phyloP scores from a whole-genome alignment of 257 asterid genomes.

The Agastache rugosa region DNA sequence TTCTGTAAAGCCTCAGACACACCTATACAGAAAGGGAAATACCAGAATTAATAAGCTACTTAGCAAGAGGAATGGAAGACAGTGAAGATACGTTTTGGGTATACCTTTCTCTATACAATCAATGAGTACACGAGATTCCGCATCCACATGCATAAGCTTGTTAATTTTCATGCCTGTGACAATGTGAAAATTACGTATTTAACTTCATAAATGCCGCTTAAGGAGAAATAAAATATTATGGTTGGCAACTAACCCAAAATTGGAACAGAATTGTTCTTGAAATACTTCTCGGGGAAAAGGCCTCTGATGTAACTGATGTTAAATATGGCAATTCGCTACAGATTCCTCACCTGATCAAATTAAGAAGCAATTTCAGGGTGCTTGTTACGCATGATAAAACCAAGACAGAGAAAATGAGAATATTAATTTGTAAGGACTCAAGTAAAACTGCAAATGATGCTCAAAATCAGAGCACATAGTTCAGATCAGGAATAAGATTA shows the following conservation, averaged over 20 bases:
- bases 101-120: slow-evolving; percentile 99
- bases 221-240: slow-evolving; percentile 6
- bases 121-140: slow-evolving; percentile 91
- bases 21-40: slow-evolving; percentile 51
- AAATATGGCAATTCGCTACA: slow-evolving; percentile 94
- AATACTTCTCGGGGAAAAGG: slow-evolving; percentile 91
- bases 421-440: neutral
- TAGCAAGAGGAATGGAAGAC: slow-evolving; percentile 14
- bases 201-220: slow-evolving; percentile 14
- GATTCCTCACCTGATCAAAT: slow-evolving; percentile 78
- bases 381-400: slow-evolving; percentile 8
- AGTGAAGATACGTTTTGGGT: slow-evolving; percentile 29
- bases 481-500: slow-evolving; percentile 23
- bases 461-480: slow-evolving; percentile 7
- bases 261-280: slow-evolving; percentile 90
- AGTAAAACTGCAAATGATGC: slow-evolving; percentile 30
- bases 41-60: slow-evolving; percentile 34
- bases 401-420: slow-evolving; percentile 1
- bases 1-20: slow-evolving; percentile 95
- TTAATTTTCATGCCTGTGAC: slow-evolving; percentile 88
- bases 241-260: slow-evolving; percentile 70
- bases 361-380: slow-evolving; percentile 32
- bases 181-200: slow-evolving; percentile 26
- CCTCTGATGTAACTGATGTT: slow-evolving; percentile 97
- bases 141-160: slow-evolving; percentile 98